phyloP scores from a whole-genome alignment of 2,329 filamentous ascomycete species.

The Penicillium paneum region DNA sequence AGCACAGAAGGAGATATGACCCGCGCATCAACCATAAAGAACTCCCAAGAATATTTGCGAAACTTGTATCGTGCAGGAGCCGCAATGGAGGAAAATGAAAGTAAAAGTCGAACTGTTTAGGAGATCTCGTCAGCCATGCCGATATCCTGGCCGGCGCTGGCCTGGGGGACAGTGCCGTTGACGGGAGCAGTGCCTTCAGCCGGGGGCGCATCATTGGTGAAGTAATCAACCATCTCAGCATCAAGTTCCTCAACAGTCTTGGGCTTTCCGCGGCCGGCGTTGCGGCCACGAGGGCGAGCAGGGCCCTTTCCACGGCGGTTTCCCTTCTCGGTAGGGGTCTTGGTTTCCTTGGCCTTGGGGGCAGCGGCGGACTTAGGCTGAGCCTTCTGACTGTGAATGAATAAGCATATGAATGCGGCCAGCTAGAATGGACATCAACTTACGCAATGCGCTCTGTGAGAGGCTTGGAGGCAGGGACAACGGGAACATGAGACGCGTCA shows the following conservation, averaged over 20 bases:
- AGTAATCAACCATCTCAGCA: conserved; percentile 97
- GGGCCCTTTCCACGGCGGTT: conserved; percentile 39
- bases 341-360: conserved; percentile 58
- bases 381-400: conserved; percentile 55
- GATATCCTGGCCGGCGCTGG: conserved; percentile 51
- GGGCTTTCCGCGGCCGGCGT: conserved; percentile 63
- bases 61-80: conserved; percentile 4
- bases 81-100: conserved; percentile 1
- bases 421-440: conserved; percentile 20
- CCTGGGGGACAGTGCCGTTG: conserved; percentile 48
- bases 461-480: conserved; percentile 65
- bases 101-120: conserved; percentile 32
- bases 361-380: conserved; percentile 79
- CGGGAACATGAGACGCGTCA: conserved; percentile 68
- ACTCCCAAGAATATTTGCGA: conserved; percentile 7
- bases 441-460: conserved; percentile 82
- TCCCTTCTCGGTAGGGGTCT: conserved; percentile 5
- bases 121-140: conserved; percentile 56
- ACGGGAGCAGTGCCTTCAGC: conserved; percentile 44
- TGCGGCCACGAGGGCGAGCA: conserved; percentile 56
- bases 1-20: conserved; percentile 23
- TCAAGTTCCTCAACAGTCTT: conserved; percentile 96
- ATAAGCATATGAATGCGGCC: conserved; percentile 21
- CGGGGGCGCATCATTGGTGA: conserved; percentile 48
- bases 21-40: conserved; percentile 25